These are phyloP conservation scores for Graphilbum sp. DNA, from an alignment of 2,329 filamentous ascomycete genomes.

Conservation along the genomic window DNA sequence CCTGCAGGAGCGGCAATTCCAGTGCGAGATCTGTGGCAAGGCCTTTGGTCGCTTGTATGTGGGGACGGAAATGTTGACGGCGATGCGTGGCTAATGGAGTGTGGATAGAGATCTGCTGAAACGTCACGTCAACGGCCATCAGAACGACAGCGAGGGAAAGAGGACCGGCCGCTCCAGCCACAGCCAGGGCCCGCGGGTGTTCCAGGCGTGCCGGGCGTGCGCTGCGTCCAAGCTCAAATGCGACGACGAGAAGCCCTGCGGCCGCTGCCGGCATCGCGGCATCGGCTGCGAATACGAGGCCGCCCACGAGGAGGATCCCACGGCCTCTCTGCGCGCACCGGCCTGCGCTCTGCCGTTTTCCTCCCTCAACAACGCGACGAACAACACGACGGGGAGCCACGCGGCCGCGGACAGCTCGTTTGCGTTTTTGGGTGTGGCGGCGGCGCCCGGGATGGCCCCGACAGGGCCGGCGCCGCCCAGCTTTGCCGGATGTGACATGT, in stretches of 20 bases:
- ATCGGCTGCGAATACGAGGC: conserved; percentile 24
- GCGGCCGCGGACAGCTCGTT: too few species aligned
- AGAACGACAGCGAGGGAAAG: neutral
- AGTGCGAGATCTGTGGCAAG: conserved; percentile 6
- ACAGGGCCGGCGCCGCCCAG: too few species aligned
- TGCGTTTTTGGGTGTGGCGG: too few species aligned
- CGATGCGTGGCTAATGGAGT: too few species aligned
- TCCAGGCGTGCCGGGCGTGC: conserved; percentile 34
- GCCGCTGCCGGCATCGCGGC: conserved; percentile 30
- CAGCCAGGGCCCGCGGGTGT: conserved; percentile 26
- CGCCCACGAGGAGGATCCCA: conserved; percentile 1
- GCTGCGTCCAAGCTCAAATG: conserved; percentile 37
- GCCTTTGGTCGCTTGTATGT: conserved; percentile 6
- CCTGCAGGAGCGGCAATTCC: conserved; percentile 6
- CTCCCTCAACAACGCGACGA: too few species aligned
- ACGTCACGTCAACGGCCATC: conserved; percentile 4
- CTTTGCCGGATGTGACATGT: too few species aligned
- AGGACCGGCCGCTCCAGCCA: neutral
- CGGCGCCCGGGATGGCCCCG: too few species aligned
- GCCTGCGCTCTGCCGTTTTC: too few species aligned
- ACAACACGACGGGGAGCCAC: too few species aligned
- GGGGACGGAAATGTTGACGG: too few species aligned
- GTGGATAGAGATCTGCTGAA: conserved; percentile 8
- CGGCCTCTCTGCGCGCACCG: neutral
- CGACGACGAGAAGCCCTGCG: conserved; percentile 37